phyloP scores from a whole-genome alignment of 2,329 filamentous ascomycete genomes.

The Ophiostoma sp. region DNA sequence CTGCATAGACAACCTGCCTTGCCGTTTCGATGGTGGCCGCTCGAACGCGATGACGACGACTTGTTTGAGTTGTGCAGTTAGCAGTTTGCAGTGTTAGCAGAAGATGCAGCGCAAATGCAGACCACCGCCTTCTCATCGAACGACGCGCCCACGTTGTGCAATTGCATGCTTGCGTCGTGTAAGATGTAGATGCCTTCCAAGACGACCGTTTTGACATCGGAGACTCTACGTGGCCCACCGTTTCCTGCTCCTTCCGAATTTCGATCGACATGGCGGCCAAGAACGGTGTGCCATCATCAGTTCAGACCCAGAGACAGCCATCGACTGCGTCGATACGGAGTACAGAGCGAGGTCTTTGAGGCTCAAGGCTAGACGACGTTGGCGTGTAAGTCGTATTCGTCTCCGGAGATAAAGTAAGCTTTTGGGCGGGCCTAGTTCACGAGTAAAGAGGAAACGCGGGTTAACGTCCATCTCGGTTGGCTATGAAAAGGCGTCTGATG shows the following conservation, averaged over 20 bases:
- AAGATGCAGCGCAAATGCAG: neutral
- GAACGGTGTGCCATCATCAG: neutral
- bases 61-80: neutral
- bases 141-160: neutral
- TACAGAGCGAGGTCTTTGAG: neutral
- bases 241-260: neutral
- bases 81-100: neutral
- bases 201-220: no score
- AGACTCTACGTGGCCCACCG: neutral
- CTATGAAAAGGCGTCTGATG: no score
- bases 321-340: no score
- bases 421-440: neutral
- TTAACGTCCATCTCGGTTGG: no score
- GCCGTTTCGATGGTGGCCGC: neutral
- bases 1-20: neutral
- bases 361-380: neutral
- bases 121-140: neutral
- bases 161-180: neutral
- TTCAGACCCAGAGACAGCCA: neutral
- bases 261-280: neutral
- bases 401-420: constrained; percentile 7
- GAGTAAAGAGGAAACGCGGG: no score
- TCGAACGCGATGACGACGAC: neutral
- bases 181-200: neutral
- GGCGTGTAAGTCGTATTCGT: constrained; percentile 7